Percentiles rank a stretch among this genome's conserved stretches.
Conservation (phyloP, 176 grass and related monocot species). For the Zea luxurians region DNA sequence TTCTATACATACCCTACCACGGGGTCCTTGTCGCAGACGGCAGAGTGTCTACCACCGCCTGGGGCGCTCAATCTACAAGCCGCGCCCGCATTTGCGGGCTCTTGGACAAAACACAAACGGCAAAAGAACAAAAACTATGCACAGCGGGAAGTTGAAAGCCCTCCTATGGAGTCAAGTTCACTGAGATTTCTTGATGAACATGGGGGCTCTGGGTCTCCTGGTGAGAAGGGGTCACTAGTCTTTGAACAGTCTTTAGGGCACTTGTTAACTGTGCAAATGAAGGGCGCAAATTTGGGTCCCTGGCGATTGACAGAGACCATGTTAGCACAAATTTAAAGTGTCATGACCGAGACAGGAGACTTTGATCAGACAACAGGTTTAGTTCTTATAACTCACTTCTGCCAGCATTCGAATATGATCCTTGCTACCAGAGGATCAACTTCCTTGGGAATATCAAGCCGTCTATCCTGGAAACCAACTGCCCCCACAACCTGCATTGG, state of each 20-base stretch:
- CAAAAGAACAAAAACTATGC: conserved; percentile 41
- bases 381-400: conserved; percentile 58
- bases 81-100: conserved; percentile 49
- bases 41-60: conserved; percentile 42
- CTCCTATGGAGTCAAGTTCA: conserved; percentile 75
- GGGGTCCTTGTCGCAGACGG: conserved; percentile 16
- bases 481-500: conserved; percentile 98
- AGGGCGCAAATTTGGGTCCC: conserved; percentile 84
- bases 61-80: conserved; percentile 56
- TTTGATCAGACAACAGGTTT: background rate
- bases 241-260: conserved; percentile 79
- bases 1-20: conserved; percentile 53
- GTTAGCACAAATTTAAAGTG: background rate
- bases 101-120: conserved; percentile 10
- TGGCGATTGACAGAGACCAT: conserved; percentile 27
- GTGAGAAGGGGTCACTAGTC: conserved; percentile 61
- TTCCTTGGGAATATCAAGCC: conserved; percentile 93
- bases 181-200: conserved; percentile 84
- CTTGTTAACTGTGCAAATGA: conserved; percentile 78
- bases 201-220: conserved; percentile 66
- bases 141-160: background rate
- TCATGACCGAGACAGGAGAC: background rate
- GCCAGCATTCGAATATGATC: conserved; percentile 96
- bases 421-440: conserved; percentile 80
- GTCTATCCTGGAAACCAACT: conserved; percentile 90